Base-by-base conservation (phyloP, 2,329 filamentous ascomycete species). In the Apiospora phragmitis region DNA sequence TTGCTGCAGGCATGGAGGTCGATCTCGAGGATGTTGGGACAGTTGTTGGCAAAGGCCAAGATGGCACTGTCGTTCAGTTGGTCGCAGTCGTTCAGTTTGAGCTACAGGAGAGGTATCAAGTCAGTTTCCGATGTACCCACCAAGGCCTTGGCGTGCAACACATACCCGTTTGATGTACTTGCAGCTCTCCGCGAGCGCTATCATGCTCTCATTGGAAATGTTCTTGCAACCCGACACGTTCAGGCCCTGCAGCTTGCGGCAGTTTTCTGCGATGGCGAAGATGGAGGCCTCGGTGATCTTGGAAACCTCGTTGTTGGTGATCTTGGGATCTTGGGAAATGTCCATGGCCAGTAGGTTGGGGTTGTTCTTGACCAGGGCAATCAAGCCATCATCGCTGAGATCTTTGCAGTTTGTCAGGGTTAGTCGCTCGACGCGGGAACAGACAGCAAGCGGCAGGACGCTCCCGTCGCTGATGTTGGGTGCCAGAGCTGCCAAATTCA, bases 31-130 rank as follows among this genome's bases (percentile, higher is more conserved):
- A 99, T 94, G 75, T 97, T 95, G 16, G 91, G 93, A 80, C 95
- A 98, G 81, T 97, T 90, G 65, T 91, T 86, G 7, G 96, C 95
- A 79, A 99, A 97, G 4, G 94, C 93, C 71, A 93, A 85, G 73
- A 98, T 91, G 8, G 94, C 92, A 67, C 88, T 86, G 79, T 98
- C 94, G 49, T 92, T 94, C 43, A 98, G 85, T 81, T 97, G 93
- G n/a, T 83, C 82, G 79, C 96, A 97, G 70, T 95, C 93, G 81
- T 98, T 99, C 72, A 99, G 88, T 88, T 99, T 99, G 75, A 99
- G 88, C 90, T 96, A 76, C 62, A 70, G 55, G 38, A 41, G 16
- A 21, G 16, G 38, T 62, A n/a, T 62, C 29, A 38, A 62, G 55
- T 62, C 32, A 62, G 55, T n/a, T n/a, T 24, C 18, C 18, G 8